A percentile compares a stretch with the other conserved stretches of the same genome.
These are phyloP conservation scores for Passalora sequoiae DNA, from an alignment of 2,329 filamentous ascomycete genomes.

Conservation along the genomic window DNA sequence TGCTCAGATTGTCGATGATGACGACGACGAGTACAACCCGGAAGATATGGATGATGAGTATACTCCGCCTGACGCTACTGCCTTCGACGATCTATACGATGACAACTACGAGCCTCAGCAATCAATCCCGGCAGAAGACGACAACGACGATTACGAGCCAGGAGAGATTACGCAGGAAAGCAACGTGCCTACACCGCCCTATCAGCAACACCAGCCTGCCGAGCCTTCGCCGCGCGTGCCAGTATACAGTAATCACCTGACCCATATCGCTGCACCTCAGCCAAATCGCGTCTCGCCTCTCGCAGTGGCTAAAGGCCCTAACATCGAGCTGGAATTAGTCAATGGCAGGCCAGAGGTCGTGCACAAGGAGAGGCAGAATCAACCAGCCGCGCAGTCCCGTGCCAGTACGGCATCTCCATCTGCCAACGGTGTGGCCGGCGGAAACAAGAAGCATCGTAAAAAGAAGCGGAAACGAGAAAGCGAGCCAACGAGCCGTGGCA, in stretches of 20 bases:
- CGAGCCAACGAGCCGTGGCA: conserved; percentile 17
- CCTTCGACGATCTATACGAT: conserved; percentile 22
- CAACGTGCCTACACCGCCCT: conserved; percentile 15
- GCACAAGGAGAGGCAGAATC: conserved; percentile 21
- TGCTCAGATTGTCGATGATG: conserved; percentile 8
- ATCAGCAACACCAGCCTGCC: conserved; percentile 15
- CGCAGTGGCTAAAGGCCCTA: conserved; percentile 48
- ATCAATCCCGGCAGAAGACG: conserved; percentile 22
- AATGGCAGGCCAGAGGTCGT: conserved; percentile 33
- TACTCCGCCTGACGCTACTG: conserved; percentile 28
- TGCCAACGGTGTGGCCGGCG: conserved; percentile 14
- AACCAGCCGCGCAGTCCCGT: conserved; percentile 22
- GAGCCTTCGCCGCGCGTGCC: conserved; percentile 49
- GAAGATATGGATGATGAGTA: conserved; percentile 33
- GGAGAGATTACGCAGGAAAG: conserved; percentile 31
- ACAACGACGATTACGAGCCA: conserved; percentile 35
- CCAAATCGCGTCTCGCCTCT: conserved; percentile 63
- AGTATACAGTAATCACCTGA: conserved; percentile 61
- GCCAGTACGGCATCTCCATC: conserved; percentile 29
- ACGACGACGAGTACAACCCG: conserved; percentile 22
- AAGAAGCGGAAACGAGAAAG: conserved; percentile 35
- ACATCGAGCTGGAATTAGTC: conserved; percentile 45
- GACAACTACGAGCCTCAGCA: conserved; percentile 17
- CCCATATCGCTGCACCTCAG: conserved; percentile 65
- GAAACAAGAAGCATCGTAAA: conserved; percentile 29